Base-by-base conservation (phyloP, 257 asterid genomes). In the Schizonepeta tenuifolia region DNA sequence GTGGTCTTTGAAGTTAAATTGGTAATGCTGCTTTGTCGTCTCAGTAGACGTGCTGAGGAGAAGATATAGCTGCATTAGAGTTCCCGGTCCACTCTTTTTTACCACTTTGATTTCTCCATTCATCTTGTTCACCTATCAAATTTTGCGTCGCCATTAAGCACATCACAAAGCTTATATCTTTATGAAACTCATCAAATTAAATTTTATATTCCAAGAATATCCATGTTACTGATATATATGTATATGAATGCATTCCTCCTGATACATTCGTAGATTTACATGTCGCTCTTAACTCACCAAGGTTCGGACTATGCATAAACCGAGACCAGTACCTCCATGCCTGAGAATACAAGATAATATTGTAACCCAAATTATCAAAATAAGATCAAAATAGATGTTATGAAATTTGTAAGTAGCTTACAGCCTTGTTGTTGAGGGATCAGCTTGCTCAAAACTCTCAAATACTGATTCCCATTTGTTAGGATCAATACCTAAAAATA, bases 311-410 rank as follows among this genome's bases (percentile, higher is more conserved):
- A 93, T 93, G 88, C 98, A 93, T 74, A 93, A 85, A 73, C 98
- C 98, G 44, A 93, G 92, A 58, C 98, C 98, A 71, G 98, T 93
- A 33, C 98, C 98, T 47, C 98, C 98, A 67, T 93, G 98, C 96
- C 98, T 93, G 80, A 79, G 54, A 65, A 67, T 38, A 57, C 9
- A 44, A 73, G 28, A 43, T 11, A 17, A 43, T 11, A 17, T 71
- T 64, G 43, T 50, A 47, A 65, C 51, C 26, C 14, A 64, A 72
- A 43, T 44, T 8, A 59, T 70, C 26, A 20, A 62, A 35, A 50
- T 53, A 7, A 24, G 65, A 51, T 21, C 0, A 3, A 55, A 21
- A 4, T 21, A 26, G 38, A 56, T 56, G 28, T 5, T 0, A 4
- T 24, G 18, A 4, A 24, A 65, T 21, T 61, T 46, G 53, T 60